Evolutionary conservation across 148 eudicot genomes (phyloP), one percentile per base, ranked within the genome.

Genomic region (Bassia scoparia): DNA sequence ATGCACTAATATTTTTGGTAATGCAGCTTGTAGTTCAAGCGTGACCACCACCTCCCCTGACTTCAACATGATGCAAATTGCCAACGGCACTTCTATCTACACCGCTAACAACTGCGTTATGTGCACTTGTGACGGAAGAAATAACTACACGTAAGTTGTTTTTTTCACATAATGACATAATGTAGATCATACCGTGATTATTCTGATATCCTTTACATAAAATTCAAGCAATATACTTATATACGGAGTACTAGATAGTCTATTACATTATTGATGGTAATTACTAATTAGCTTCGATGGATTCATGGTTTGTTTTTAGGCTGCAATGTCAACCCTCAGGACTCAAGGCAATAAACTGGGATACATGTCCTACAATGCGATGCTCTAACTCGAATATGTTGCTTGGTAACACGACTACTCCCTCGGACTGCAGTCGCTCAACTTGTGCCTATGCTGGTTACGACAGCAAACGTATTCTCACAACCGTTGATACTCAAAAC

Each of bases 361-460:
- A 49, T 27, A 70, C 78, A 58, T 88, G 96, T 37, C 83, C 90
- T 20, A 29, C 85, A 11, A 80, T 77, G 68, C 70, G 71, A 66
- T 92, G 97, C 49, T 53, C 76, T 48, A 70, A 69, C 43, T 52
- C 79, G 4, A 78, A 43, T 30, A n/a, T 80, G 55, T 24, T 31
- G 11, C 83, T 90, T 41, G 92, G 90, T n/a, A 88, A 81, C 79
- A 67, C 67, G 21, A 78, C 86, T 18, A 75, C 67, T 7, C 34
- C 85, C 34, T 80, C 87, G 0, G 69, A 78, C 54, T 91, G 98
- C 59, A 84, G 69, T 52, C 71, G 61, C 52, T 72, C 85, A 13
- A 77, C 88, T 11, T 94, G 98, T 78, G 77, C 86, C 48, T 94
- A 94, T 68, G 87, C 85, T 20, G 98, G 98, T 68, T 88, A 83